Evolutionary conservation across 352 stramenopile genomes (phyloP).

Genomic region (Phytophthora uliginosa): DNA sequence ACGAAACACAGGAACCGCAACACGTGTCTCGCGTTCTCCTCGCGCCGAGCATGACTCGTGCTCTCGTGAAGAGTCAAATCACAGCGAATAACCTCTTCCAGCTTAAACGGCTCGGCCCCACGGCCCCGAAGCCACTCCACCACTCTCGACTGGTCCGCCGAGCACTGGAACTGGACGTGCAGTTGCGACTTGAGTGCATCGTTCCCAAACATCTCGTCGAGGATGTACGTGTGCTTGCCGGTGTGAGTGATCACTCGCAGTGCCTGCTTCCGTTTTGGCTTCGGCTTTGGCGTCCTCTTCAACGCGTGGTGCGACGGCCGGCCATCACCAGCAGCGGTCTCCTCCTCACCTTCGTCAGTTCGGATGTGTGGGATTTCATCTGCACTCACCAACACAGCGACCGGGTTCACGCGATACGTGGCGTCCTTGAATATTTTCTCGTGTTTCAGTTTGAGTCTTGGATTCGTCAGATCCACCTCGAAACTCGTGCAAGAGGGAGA

Average conservation of each 20-base stretch:
- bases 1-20: constrained; percentile 63
- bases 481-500: constrained; percentile 15
- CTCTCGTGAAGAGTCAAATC: constrained; percentile 3
- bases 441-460: constrained; percentile 43
- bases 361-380: constrained; percentile 46
- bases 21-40: constrained; percentile 49
- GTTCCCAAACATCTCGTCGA: constrained; percentile 49
- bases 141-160: constrained; percentile 47
- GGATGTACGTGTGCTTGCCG: constrained; percentile 39
- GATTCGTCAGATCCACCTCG: constrained; percentile 39
- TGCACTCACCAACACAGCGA: constrained; percentile 46
- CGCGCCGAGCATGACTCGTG: constrained; percentile 10
- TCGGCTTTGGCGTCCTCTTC: constrained; percentile 42
- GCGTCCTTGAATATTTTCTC: constrained; percentile 46
- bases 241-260: background rate
- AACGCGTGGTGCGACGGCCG: constrained; percentile 39
- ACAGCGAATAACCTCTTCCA: constrained; percentile 32
- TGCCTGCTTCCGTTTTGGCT: constrained; percentile 40
- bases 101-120: constrained; percentile 30
- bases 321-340: background rate
- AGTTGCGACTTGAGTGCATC: constrained; percentile 36
- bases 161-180: constrained; percentile 66
- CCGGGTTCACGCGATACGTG: constrained; percentile 59
- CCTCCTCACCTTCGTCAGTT: background rate
- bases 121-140: constrained; percentile 64